Evolutionary conservation across 2,329 filamentous ascomycete species (phyloP).

Genomic region (Fusarium humuli): DNA sequence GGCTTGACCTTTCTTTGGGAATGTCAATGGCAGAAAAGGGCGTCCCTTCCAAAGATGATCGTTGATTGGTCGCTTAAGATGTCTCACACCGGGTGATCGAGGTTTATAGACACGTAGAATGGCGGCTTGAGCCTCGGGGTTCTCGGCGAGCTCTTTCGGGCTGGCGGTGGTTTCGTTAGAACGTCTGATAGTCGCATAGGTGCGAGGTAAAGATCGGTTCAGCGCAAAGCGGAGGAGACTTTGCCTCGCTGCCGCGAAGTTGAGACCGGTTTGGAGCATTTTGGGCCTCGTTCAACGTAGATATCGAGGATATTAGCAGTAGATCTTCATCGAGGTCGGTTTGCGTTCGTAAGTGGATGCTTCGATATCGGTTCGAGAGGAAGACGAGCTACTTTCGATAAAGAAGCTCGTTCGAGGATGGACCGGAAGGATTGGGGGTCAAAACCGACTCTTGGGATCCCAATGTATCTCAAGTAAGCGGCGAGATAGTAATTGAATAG

Average conservation of each 20-base stretch:
- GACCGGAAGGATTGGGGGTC: slow-evolving; percentile 18
- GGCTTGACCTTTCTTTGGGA: slow-evolving; percentile 89
- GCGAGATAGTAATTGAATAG: slow-evolving; percentile 15
- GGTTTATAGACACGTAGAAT: slow-evolving; percentile 89
- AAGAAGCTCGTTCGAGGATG: slow-evolving; percentile 20
- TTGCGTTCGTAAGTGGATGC: slow-evolving; percentile 11
- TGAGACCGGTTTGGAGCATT: slow-evolving; percentile 51
- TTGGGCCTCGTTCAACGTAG: slow-evolving; percentile 1
- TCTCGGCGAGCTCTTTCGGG: slow-evolving; percentile 45
- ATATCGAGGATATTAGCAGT: slow-evolving; percentile 2
- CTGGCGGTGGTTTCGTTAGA: slow-evolving; percentile 36
- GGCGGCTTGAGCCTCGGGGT: slow-evolving; percentile 51
- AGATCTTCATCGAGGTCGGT: slow-evolving; percentile 31
- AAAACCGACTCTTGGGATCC: slow-evolving; percentile 12
- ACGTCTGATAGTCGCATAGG: slow-evolving; percentile 48
- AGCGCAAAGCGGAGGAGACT: slow-evolving; percentile 48
- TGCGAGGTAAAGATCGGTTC: slow-evolving; percentile 44
- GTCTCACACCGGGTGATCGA: slow-evolving; percentile 89
- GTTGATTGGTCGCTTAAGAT: slow-evolving; percentile 92
- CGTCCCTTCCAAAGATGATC: slow-evolving; percentile 97
- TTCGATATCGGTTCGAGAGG: slow-evolving; percentile 33
- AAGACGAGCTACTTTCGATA: slow-evolving; percentile 24
- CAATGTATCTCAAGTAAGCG: slow-evolving; percentile 15
- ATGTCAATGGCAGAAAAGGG: slow-evolving; percentile 84
- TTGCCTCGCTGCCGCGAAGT: slow-evolving; percentile 47